phyloP scores from a whole-genome alignment of 805 yeast species.

The Geotrichum ghanense region DNA sequence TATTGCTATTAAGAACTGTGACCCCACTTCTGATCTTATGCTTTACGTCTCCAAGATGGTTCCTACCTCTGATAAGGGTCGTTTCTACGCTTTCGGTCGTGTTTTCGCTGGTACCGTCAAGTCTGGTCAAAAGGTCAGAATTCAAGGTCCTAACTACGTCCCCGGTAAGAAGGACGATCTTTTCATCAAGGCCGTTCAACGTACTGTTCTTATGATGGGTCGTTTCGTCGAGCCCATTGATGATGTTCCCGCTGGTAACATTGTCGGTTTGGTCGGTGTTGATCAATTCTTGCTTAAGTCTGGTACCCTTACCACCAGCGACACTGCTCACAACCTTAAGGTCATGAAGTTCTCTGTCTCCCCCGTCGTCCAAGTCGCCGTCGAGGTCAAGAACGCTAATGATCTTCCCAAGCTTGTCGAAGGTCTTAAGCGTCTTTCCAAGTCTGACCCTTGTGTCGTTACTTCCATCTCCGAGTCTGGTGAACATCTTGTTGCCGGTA shows the following conservation, averaged over 20 bases:
- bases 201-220: slow-evolving; percentile 99
- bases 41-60: slow-evolving; percentile 99
- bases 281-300: slow-evolving; percentile 99
- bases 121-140: slow-evolving; percentile 98
- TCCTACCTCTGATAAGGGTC: slow-evolving; percentile 99
- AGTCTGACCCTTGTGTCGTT: slow-evolving; percentile 98
- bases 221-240: slow-evolving; percentile 95
- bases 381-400: slow-evolving; percentile 98
- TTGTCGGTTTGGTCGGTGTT: slow-evolving; percentile 98
- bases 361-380: slow-evolving; percentile 99
- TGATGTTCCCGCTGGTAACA: slow-evolving; percentile 99
- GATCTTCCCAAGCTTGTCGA: slow-evolving; percentile 99
- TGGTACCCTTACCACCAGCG: slow-evolving; percentile 97
- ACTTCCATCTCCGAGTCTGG: slow-evolving; percentile 83
- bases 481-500: slow-evolving; percentile 99
- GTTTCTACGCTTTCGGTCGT: slow-evolving; percentile 99
- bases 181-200: slow-evolving; percentile 94
- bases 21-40: slow-evolving; percentile 96
- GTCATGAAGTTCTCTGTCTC: slow-evolving; percentile 99
- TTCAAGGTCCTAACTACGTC: slow-evolving; percentile 99
- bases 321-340: slow-evolving; percentile 97
- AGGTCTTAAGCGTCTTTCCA: slow-evolving; percentile 99
- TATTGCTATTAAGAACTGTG: slow-evolving; percentile 94
- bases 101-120: slow-evolving; percentile 99
- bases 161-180: slow-evolving; percentile 98